Evolutionary conservation across 371 early-diverging fungal genomes (phyloP), one percentile per base, ranked within the genome.

Genomic region (Rhizopus arrhizus): DNA sequence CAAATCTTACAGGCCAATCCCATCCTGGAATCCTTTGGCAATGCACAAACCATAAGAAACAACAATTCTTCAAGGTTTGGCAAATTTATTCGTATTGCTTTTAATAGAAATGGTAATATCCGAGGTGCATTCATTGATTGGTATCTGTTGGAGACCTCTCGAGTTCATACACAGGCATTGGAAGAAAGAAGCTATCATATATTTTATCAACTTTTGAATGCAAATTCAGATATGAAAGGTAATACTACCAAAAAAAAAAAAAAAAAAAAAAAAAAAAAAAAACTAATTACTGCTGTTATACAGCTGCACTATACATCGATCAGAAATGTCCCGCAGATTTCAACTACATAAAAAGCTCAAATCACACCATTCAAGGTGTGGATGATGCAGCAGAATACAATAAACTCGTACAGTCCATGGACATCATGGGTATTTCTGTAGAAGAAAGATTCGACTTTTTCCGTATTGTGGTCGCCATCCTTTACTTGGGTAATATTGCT

Each of bases 41-140:
- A 99, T 77, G 99, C 99, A 5, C 96, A 99, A 73, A 99, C 99
- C 3, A 91, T 96, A 57, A 86, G 99, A 31, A 99, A 99, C 76
- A 96, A 99, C 80, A 99, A 99, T 80, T 97, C 97, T 28, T 98
- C 98, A 7, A 91, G 99, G 32, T 99, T 99, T 82, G 98, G 99
- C 42, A 99, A 99, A 81, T 99, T 98, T 73, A 98, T 99, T 63
- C 90, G 97, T 36, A 96, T 99, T 68, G 96, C 95, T 65, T 99
- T 99, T 80, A 93, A 89, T 68, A 80, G 82, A 8, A 72, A 81
- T 8, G 96, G 94, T 3, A 88, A 93, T 52, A 98, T 99, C 58
- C 85, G 90, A 31, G 99, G 99, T 50, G 99, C 96, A 43, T 92
- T 94, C 70, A 98, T 99, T 66, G 97, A 99, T 65, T 89, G 95